Base-by-base conservation (phyloP, 73 alveolate genomes). In the Tetrahymena thermophila region DNA sequence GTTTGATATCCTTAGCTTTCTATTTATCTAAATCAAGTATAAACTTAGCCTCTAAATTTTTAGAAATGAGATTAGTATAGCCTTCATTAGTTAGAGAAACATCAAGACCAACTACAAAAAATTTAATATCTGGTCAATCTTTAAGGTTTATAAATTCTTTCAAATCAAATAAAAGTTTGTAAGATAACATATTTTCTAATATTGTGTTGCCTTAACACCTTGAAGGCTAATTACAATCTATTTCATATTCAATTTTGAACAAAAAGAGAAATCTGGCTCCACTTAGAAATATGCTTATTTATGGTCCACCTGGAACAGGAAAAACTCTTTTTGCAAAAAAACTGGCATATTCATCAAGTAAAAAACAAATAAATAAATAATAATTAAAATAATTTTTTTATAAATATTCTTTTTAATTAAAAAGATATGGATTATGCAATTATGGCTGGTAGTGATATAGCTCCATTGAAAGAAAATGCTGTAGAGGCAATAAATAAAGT, bases 241-340 rank as follows among this genome's bases (percentile, higher is more conserved):
- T 98, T 40, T 95, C 98, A 14, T 96, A 97, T 94, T 98, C 99
- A 10, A 96, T 97, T 44, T 84, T 97, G 28, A 97, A 97, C 56
- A 96, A 97, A 56, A 96, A 96, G 85, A 97, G 97, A 96, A 97
- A 97, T 89, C 94, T 85, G 35, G 98, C 98, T 85, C 99, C 99
- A 23, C 57, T 95, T 31, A 95, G 97, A 94, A 98, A 98, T 94
- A 89, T 98, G 34, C 95, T 98, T 93, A 97, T 98, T 95, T 97
- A 97, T 96, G 99, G 99, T 43, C 98, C 98, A 34, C 99, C 99
- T 93, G 99, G 99, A 56, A 98, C 99, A 83, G 99, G 99, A 85
- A 98, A 98, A 89, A 98, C 99, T 16, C 96, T 97, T 25, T 98
- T 98, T 93, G 99, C 99, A 10, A 98, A 98, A 93, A 97, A 97